phyloP scores from a whole-genome alignment of 2,329 filamentous ascomycete species.

The Ascochyta lentis region DNA sequence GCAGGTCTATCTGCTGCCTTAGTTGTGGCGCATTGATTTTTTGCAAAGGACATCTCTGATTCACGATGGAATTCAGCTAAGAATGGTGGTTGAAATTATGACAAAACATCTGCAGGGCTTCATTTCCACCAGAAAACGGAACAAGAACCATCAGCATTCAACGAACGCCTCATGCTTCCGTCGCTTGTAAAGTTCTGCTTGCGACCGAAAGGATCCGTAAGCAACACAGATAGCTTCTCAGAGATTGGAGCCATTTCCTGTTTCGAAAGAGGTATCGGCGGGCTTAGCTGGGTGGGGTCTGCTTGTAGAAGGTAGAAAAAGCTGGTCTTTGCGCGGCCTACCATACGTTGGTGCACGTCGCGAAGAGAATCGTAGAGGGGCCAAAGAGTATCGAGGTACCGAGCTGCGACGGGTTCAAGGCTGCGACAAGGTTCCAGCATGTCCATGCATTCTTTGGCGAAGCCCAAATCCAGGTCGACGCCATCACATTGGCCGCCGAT shows the following conservation, averaged over 20 bases:
- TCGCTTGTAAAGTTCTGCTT: constrained; percentile 33
- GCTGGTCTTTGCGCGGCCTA: constrained; percentile 44
- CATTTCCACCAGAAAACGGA: constrained; percentile 47
- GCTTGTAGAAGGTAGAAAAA: constrained; percentile 42
- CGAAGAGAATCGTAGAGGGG: constrained; percentile 45
- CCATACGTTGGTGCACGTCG: constrained; percentile 40
- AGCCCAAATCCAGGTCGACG: constrained; percentile 42
- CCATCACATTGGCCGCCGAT: constrained; percentile 39
- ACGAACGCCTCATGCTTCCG: constrained; percentile 37
- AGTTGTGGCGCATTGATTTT: neutral
- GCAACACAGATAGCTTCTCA: constrained; percentile 42
- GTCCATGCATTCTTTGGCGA: constrained; percentile 45
- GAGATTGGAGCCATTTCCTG: constrained; percentile 45
- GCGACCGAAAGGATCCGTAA: constrained; percentile 47
- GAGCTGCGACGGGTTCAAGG: constrained; percentile 43
- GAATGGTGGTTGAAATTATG: neutral
- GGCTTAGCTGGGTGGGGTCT: constrained; percentile 33
- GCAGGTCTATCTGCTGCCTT: neutral
- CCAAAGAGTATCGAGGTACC: constrained; percentile 42
- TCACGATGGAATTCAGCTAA: neutral
- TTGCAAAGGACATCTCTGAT: neutral
- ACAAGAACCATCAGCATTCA: constrained; percentile 42
- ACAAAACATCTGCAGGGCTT: constrained; percentile 5
- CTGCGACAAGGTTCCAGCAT: constrained; percentile 42
- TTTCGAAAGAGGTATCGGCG: constrained; percentile 39